A percentile compares a stretch with the other conserved stretches of the same genome.
Evolutionary conservation across 306 rosid genomes (phyloP).

Genomic region (Medicago lupulina): DNA sequence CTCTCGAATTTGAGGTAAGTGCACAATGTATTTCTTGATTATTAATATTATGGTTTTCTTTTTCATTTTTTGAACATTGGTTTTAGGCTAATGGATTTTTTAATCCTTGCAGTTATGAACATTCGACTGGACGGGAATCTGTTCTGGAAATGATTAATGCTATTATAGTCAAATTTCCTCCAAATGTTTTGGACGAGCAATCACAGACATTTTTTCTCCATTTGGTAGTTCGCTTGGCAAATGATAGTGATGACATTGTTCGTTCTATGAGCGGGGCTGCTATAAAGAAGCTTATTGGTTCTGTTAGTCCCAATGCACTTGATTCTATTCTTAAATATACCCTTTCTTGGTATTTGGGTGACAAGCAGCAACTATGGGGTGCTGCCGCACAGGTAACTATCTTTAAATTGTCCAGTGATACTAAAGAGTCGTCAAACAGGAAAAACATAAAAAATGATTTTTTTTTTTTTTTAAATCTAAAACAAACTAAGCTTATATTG

Average conservation of each 20-base stretch:
- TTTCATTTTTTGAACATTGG: background rate
- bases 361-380: constrained; percentile 71
- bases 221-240: constrained; percentile 86
- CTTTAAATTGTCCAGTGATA: constrained; percentile 6
- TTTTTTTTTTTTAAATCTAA: no score
- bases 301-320: constrained; percentile 59
- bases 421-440: background rate
- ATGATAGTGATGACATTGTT: constrained; percentile 74
- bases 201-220: constrained; percentile 77
- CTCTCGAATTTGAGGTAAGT: constrained; percentile 79
- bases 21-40: constrained; percentile 13
- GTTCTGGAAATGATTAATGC: constrained; percentile 91
- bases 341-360: constrained; percentile 80
- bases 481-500: background rate
- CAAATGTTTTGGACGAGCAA: constrained; percentile 70
- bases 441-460: no score
- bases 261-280: constrained; percentile 85
- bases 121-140: constrained; percentile 85
- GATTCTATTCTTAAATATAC: constrained; percentile 68
- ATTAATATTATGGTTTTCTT: background rate
- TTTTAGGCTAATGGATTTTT: constrained; percentile 19
- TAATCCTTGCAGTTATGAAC: constrained; percentile 71
- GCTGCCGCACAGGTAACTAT: constrained; percentile 86
- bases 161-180: constrained; percentile 76
- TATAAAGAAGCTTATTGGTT: constrained; percentile 67